Evolutionary conservation across 2,329 filamentous ascomycete genomes (phyloP).

Genomic region (Cladobotryum protrusum): DNA sequence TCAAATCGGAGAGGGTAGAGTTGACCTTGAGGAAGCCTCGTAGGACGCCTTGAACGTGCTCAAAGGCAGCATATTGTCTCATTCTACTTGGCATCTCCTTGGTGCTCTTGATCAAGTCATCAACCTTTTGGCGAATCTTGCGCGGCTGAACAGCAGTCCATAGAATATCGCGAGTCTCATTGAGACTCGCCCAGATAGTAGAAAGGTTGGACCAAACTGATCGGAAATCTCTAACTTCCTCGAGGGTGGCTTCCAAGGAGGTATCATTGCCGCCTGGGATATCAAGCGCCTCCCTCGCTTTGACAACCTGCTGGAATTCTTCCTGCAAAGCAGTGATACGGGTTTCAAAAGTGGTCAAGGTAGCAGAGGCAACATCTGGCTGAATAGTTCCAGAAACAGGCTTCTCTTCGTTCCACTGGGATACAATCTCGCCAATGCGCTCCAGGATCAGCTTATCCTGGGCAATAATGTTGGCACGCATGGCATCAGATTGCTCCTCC

Average conservation of each 20-base stretch:
- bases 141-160: slow-evolving; percentile 96
- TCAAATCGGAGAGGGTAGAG: slow-evolving; percentile 77
- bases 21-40: slow-evolving; percentile 89
- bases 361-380: slow-evolving; percentile 79
- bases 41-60: slow-evolving; percentile 90
- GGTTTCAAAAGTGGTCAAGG: slow-evolving; percentile 73
- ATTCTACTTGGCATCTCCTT: slow-evolving; percentile 99
- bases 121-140: slow-evolving; percentile 83
- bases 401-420: slow-evolving; percentile 93
- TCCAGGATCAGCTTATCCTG: slow-evolving; percentile 88
- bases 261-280: slow-evolving; percentile 74
- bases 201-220: slow-evolving; percentile 95
- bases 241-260: slow-evolving; percentile 76
- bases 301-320: slow-evolving; percentile 88
- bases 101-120: slow-evolving; percentile 92
- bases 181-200: slow-evolving; percentile 93
- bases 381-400: slow-evolving; percentile 92
- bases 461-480: slow-evolving; percentile 88
- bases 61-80: slow-evolving; percentile 99
- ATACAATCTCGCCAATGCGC: slow-evolving; percentile 78
- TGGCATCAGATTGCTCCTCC: slow-evolving; percentile 88
- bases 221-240: slow-evolving; percentile 98
- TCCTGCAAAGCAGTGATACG: slow-evolving; percentile 79
- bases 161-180: slow-evolving; percentile 83
- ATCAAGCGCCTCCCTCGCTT: slow-evolving; percentile 93